Evolutionary conservation across 768 basidiomycete species (phyloP), one percentile per base, ranked within the genome.

Genomic region (Tylopilus sp.): DNA sequence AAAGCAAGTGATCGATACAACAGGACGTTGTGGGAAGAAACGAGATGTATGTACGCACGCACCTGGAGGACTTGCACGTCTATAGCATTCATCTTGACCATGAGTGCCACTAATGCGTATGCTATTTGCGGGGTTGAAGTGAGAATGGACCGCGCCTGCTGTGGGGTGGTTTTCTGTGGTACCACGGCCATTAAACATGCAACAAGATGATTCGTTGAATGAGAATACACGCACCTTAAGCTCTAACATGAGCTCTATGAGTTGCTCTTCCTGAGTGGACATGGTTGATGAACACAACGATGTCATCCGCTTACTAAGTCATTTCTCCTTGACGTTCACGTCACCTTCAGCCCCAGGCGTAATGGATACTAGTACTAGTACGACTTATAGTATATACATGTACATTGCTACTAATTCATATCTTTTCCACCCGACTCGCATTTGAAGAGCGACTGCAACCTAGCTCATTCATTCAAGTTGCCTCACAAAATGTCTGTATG

Each of bases 31-130:
- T 36, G 22, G 41, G 43, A 40, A 45, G 47, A 38, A 28, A 35
- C 15, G 26, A n/a, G 13, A 48, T 23, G 26, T 18, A 18, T 30
- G 38, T 31, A 35, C 1, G 18, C 10, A 38, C 72, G 36, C 52
- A 88, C 88, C 74, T 88, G 86, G 57, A 89, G 81, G 7, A 88
- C 86, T 40, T 88, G 83, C 43, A 86, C 74, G 44, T 88, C 81
- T 33, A 90, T 75, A 0, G 85, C 85, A 50, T 85, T 82, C 71
- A 90, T 81, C 50, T 80, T 81, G 20, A 88, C 86, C 86, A 90
- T 88, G 33, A 89, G 78, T 0, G 78, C 77, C 51, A 91, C 86
- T 0, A 91, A 72, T 2, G 85, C 86, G 66, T 88, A 89, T 0
- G 87, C 82, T 50, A 91, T 88, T 47, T 83, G 82, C 0, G 88